Base-by-base conservation (phyloP, 2,329 filamentous ascomycete genomes). In the Emmonsiellopsis sp. region DNA sequence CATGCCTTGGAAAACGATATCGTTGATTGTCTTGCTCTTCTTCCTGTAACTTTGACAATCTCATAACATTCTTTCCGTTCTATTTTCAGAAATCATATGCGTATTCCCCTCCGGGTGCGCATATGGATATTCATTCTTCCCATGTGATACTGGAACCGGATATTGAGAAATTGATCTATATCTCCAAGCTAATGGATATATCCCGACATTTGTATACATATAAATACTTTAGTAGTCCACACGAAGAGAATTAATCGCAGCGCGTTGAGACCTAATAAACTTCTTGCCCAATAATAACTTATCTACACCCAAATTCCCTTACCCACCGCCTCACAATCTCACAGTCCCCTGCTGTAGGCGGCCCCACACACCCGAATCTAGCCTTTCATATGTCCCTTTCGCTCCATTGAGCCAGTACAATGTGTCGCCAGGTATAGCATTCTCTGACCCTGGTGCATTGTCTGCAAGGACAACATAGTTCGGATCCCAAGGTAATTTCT, bases 401-500 rank as follows among this genome's bases (percentile, higher is more conserved):
- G 60, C 66, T 2, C 68, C 68, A 50, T 75, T 69, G 33, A 77
- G 57, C 72, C 72, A 76, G 55, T 73, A 76, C 43, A 76, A 55
- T 21, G 62, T 64, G 55, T 75, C 72, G 1, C 62, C 67, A 1
- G 60, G 63, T 36, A 51, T 13, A 34, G n/a, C 13, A 14, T 37
- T 10, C 2, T 1, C 13, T 21, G 10, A 14, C 17, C 13, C 8
- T 11, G 34, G n/a, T 36, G 13, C 33, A 48, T 10, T 33, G 13
- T 48, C 33, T 7, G 32, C 32, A 5, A 33, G 7, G 11, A 33
- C 14, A 37, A 48, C 6, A 3, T n/a, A 21, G 6, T 48, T 36
- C n/a, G 45, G 45, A 13, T 67, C 62, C 74, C 73, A 76, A 13
- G 64, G 62, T 50, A 71, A 72, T 57, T 72, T 73, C 31, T 68